These are phyloP conservation scores for Haemoproteus tartakovskyi DNA, from an alignment of 169 alveolate species.

Conservation along the genomic window DNA sequence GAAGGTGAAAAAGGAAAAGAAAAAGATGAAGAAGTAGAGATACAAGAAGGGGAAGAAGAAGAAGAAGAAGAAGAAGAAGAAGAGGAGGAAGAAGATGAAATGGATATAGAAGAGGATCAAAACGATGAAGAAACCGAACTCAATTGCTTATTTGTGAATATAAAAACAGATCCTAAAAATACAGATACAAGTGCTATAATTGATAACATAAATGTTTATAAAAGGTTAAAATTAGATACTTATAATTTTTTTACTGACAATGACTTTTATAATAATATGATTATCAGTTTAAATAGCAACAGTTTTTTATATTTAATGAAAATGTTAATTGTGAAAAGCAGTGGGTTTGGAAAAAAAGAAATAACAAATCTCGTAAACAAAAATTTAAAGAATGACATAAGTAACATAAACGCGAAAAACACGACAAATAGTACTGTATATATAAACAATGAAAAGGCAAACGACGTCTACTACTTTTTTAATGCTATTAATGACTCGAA, in stretches of 20 bases:
- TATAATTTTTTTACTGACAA: slow-evolving; percentile 58
- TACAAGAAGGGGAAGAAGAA: neutral
- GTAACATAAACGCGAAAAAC: too few species aligned
- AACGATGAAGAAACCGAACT: slow-evolving; percentile 20
- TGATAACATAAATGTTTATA: slow-evolving; percentile 46
- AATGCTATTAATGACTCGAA: slow-evolving; percentile 38
- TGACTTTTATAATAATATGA: slow-evolving; percentile 62
- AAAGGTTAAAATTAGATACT: slow-evolving; percentile 58
- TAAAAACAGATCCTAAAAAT: slow-evolving; percentile 41
- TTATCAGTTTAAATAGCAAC: slow-evolving; percentile 38
- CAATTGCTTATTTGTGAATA: slow-evolving; percentile 20
- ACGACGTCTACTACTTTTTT: too few species aligned
- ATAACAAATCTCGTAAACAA: too few species aligned
- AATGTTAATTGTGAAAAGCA: slow-evolving; percentile 38
- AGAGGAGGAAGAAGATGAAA: neutral
- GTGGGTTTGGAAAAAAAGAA: slow-evolving; percentile 20
- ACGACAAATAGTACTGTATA: too few species aligned
- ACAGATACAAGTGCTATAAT: slow-evolving; percentile 35
- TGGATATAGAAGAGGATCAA: neutral
- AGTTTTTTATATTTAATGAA: slow-evolving; percentile 49
- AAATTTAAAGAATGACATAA: too few species aligned
- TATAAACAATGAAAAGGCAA: too few species aligned
- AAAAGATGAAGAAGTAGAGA: neutral
- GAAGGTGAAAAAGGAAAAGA: neutral
- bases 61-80: neutral